Percentiles rank a stretch among this genome's conserved stretches.
Evolutionary conservation across 352 stramenopile species (phyloP).

Genomic region (Globisporangium apiculatum): DNA sequence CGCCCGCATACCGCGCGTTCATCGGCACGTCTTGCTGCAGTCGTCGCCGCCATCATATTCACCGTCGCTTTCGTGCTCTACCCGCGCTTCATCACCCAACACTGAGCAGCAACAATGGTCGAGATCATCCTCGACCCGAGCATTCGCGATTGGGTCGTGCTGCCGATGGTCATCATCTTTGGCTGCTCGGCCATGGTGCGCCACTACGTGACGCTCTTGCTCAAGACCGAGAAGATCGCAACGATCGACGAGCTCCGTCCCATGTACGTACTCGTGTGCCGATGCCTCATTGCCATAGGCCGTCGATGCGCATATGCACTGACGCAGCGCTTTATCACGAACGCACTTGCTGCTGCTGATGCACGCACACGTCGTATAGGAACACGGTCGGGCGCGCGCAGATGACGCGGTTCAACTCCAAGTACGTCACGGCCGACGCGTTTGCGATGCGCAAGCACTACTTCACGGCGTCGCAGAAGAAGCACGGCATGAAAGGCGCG

Average conservation of each 20-base stretch:
- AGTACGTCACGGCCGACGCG: constrained; percentile 75
- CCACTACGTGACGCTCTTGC: constrained; percentile 79
- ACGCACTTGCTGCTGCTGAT: background rate
- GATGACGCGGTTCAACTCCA: constrained; percentile 85
- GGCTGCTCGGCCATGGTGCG: constrained; percentile 79
- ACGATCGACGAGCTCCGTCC: constrained; percentile 65
- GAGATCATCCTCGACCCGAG: constrained; percentile 91
- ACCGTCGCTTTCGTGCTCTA: too few species aligned
- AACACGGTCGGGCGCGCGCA: constrained; percentile 83
- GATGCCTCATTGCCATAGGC: too few species aligned
- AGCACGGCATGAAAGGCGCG: constrained; percentile 75
- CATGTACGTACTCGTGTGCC: constrained; percentile 33
- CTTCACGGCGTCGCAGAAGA: constrained; percentile 86
- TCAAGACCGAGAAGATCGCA: constrained; percentile 81
- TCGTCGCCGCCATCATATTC: too few species aligned
- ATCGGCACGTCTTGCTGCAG: too few species aligned
- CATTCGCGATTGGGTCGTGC: constrained; percentile 95
- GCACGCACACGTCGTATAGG: constrained; percentile 22
- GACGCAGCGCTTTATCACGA: too few species aligned
- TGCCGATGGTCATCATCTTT: constrained; percentile 96
- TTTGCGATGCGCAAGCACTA: constrained; percentile 90
- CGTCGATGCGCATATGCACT: too few species aligned
- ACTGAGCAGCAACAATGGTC: constrained; percentile 31
- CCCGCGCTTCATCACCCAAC: background rate
- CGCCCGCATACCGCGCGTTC: too few species aligned